Evolutionary conservation across 164 flowering plant genomes (phyloP), one percentile per base, ranked within the genome.

Genomic region (Cinnamomum micranthum): DNA sequence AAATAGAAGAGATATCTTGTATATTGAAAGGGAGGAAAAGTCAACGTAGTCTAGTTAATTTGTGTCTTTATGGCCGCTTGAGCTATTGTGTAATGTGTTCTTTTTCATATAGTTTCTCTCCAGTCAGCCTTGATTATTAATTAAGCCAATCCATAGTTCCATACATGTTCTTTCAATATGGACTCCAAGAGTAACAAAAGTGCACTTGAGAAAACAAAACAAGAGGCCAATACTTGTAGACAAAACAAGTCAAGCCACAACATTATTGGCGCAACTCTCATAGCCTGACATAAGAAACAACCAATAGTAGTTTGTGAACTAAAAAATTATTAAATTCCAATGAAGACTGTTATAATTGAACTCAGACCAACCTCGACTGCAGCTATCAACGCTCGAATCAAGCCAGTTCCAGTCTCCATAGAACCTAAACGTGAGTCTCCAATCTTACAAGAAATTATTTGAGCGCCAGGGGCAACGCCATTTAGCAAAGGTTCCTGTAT

Each of bases 391-490:
- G 99, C 99, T 74, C 99, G 84, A 66, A 86, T 88, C 83, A 95
- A 86, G 28, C 99, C 99, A 74, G 99, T 95, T 81, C 99, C 99
- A n/a, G 99, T 95, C 85, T 93, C 98, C 99, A 95, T 95, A 75
- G 97, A 93, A 65, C 97, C 97, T 69, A 95, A 83, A 67, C 99
- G 94, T 12, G 97, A 78, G 76, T 95, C 99, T 47, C 97, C 97
- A 84, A 95, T 95, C 86, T 93, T 95, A 77, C 99, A 95, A 65
- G 99, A 95, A 77, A 95, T 87, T 50, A 95, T 23, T 71, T 95
- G 99, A 75, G 99, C 99, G 68, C 99, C 99, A 73, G 99, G 99
- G 73, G 99, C 99, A 81, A 91, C 85, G 80, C 99, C 99, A 84
- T 95, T 95, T 75, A 95, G 79, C 82, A 93, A 84, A n/a, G 97